Evolutionary conservation across 371 early-diverging fungal genomes (phyloP), one percentile per base, ranked within the genome.

Genomic region (Massospora cicadina): DNA sequence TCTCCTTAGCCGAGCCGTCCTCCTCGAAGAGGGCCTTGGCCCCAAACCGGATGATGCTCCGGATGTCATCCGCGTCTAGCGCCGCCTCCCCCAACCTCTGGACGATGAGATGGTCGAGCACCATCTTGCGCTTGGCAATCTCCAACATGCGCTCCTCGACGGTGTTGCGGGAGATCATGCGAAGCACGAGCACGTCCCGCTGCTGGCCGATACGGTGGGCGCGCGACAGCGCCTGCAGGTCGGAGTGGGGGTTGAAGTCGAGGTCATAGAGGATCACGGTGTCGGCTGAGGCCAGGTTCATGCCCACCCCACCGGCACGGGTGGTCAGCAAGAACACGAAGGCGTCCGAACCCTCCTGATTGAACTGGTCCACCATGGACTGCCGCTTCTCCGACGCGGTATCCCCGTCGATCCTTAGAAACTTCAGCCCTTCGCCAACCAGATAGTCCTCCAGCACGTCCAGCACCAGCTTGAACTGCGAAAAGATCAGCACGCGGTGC

Each of bases 191-290:
- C 24, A 99, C 99, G 68, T 95, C 94, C 72, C 97, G 97, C 55
- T 85, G 97, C 72, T 99, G 99, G 1, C 99, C 99, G 64, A 99
- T 96, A 74, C 99, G 90, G 78, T 99, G 99, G 7, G 98, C 99
- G 66, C 99, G 88, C 74, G 98, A 98, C 77, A 83, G 80, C 7
- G 95, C 96, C 76, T 97, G 96, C 27, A 95, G 74, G 77, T 97
- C 98, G 21, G 89, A 93, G 76, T 95, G 95, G 24, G 98, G 98
- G 71, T 97, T 97, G 71, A 98, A 99, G 74, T 99, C 99, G 70
- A 88, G 92, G 74, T 99, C 99, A 71, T 91, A 99, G 66, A 99
- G 81, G 60, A 99, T 81, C 53, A 99, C 99, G 31, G 85, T 90
- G 74, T 99, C 97, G 12, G 99, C 99, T 0, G 91, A 88, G 0